These are phyloP conservation scores for Pisolithus sp. DNA, from an alignment of 768 basidiomycete genomes.

Conservation along the genomic window DNA sequence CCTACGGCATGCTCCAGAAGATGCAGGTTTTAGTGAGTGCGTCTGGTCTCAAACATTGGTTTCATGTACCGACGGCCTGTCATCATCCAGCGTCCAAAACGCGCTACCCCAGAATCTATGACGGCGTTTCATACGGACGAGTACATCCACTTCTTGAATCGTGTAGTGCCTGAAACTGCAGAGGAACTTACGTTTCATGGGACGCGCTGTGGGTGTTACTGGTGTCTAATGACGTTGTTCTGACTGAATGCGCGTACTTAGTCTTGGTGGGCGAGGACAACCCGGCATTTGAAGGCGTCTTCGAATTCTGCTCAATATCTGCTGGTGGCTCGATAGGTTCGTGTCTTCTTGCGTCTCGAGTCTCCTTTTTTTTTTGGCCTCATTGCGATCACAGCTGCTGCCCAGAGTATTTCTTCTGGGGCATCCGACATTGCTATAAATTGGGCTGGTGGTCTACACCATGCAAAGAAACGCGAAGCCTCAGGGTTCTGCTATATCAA, in stretches of 20 bases:
- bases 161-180: conserved; percentile 87
- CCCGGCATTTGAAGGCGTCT: conserved; percentile 92
- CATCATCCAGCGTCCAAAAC: conserved; percentile 53
- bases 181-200: conserved; percentile 82
- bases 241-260: conserved; percentile 14
- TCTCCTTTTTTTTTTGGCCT: background rate
- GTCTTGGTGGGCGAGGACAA: conserved; percentile 85
- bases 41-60: background rate
- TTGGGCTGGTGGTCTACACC: conserved; percentile 98
- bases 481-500: conserved; percentile 99
- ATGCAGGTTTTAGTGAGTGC: conserved; percentile 79
- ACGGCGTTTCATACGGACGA: conserved; percentile 98
- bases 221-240: background rate
- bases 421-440: conserved; percentile 82
- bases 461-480: conserved; percentile 98
- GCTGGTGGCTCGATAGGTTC: conserved; percentile 91
- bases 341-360: conserved; percentile 14
- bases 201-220: conserved; percentile 62
- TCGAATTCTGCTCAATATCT: conserved; percentile 95
- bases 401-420: conserved; percentile 72
- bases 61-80: background rate
- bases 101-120: conserved; percentile 72
- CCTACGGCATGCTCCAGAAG: conserved; percentile 89
- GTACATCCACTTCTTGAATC: conserved; percentile 86
- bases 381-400: conserved; percentile 51